Base-by-base conservation (phyloP, 805 yeast species). In the Ogataea pignaliae region DNA sequence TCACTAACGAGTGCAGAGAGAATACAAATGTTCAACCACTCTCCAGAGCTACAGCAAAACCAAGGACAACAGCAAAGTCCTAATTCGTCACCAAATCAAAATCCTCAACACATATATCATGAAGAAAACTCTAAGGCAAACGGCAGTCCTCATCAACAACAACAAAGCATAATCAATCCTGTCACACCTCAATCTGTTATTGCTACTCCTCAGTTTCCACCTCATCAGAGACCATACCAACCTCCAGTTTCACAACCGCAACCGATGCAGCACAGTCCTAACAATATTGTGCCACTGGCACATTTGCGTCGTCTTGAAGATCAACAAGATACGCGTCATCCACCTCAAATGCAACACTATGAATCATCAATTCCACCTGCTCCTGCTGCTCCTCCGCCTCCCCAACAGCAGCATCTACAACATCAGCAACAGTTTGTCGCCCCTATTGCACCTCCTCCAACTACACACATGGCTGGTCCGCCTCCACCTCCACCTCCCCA, bases 1-100 rank as follows among this genome's bases (percentile, higher is more conserved):
- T 71, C 72, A 9, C 56, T 72, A 44, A 58, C 70, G 29, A 72
- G 72, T 16, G 50, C 57, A 14, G 75, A 71, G 51, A 55, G 76
- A 43, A 64, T 71, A 39, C 68, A 69, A 6, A 58, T 51, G 26
- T 40, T 35, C n/a, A 42, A 41, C 31, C 18, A 29, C 13, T n/a
- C 36, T 18, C 33, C 4, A 30, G 14, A 12, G 14, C 10, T 13
- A 5, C 33, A 30, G 10, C 33, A 30, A 10, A 12, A 30, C 13
- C 14, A 12, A 9, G 14, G 6, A 30, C 33, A 30, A 10, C 33
- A 30, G 33, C 33, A 30, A 30, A 30, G 33, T 5, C 33, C 33
- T 5, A 21, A 7, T 21, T 21, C 26, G 4, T 21, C 26, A 21
- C 26, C 26, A 21, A 7, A 7, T 7, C 26, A 21, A 7, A 21